phyloP scores from a whole-genome alignment of 345 rosid genomes.

The Brassica carinata region DNA sequence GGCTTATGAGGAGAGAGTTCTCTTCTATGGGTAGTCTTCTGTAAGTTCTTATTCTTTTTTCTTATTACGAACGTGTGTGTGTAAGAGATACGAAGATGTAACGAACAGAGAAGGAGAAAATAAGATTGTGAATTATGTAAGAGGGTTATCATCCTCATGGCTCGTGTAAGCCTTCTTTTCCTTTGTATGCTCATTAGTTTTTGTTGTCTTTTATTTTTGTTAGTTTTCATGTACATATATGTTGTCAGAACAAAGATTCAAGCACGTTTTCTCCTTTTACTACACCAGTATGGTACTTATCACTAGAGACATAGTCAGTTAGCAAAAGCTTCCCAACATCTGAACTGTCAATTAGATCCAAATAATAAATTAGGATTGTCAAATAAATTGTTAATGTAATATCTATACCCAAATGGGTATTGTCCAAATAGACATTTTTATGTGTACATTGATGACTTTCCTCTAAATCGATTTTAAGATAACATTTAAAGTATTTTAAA shows the following conservation, averaged over 20 bases:
- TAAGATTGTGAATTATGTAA: slow-evolving; percentile 35
- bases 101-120: slow-evolving; percentile 22
- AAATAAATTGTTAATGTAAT: too few species aligned
- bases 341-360: too few species aligned
- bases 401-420: too few species aligned
- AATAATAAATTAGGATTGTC: too few species aligned
- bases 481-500: too few species aligned
- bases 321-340: too few species aligned
- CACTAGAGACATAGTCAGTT: background rate
- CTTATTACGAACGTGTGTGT: slow-evolving; percentile 15
- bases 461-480: too few species aligned
- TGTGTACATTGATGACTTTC: too few species aligned
- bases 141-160: background rate
- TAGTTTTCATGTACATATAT: slow-evolving; percentile 16
- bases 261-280: background rate
- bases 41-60: background rate
- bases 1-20: slow-evolving; percentile 13
- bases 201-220: background rate
- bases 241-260: slow-evolving; percentile 5
- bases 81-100: slow-evolving; percentile 16
- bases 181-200: background rate
- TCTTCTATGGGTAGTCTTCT: slow-evolving; percentile 9
- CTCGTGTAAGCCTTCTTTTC: background rate
- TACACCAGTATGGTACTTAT: background rate
- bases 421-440: too few species aligned